phyloP scores from a whole-genome alignment of 2,329 filamentous ascomycete species.

The Curvularia lunata region DNA sequence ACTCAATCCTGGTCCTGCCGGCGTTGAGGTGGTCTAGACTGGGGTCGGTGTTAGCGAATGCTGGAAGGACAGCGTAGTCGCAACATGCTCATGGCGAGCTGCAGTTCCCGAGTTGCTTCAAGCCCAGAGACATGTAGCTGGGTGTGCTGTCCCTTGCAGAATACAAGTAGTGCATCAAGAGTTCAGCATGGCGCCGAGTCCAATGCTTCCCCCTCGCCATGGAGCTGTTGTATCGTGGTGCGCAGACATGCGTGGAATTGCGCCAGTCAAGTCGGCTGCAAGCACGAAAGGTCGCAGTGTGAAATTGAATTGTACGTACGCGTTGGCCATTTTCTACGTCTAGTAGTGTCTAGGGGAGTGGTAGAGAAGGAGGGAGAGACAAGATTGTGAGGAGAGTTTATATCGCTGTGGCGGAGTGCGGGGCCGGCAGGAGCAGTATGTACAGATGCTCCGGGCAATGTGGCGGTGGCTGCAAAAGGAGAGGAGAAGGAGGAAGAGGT shows the following conservation, averaged over 20 bases:
- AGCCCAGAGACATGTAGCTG: neutral
- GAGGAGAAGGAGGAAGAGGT: constrained; percentile 6
- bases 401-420: constrained; percentile 21
- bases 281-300: neutral
- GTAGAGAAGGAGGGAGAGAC: constrained; percentile 2
- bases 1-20: constrained; percentile 74
- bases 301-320: constrained; percentile 57
- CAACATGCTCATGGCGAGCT: neutral
- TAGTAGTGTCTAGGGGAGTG: constrained; percentile 3
- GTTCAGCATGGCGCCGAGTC: neutral
- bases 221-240: neutral
- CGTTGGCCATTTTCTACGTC: constrained; percentile 64
- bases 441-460: constrained; percentile 21
- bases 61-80: neutral
- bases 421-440: constrained; percentile 25
- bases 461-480: constrained; percentile 8
- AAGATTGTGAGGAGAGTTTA: constrained; percentile 18
- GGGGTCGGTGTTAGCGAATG: constrained; percentile 18
- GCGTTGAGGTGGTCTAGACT: constrained; percentile 73
- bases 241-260: neutral
- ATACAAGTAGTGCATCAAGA: neutral
- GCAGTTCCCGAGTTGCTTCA: neutral
- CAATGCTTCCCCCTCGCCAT: neutral
- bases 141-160: neutral
- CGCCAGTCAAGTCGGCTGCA: neutral